phyloP scores from a whole-genome alignment of 306 rosid genomes.

The Gastrolobium bilobum region DNA sequence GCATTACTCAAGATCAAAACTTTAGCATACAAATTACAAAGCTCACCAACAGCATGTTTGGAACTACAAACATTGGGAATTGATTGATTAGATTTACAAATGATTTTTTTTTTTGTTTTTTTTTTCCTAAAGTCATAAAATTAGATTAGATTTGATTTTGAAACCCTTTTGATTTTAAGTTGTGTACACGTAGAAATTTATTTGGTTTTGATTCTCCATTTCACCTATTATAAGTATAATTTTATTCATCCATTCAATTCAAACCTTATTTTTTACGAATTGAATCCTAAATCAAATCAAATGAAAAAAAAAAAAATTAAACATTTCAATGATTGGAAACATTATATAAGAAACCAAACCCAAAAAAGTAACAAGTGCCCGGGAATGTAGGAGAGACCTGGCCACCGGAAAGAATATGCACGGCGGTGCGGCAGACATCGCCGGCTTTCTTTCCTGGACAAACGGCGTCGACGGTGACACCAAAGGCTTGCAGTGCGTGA shows the following conservation, averaged over 20 bases:
- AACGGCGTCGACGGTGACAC: constrained; percentile 79
- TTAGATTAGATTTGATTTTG: not conserved
- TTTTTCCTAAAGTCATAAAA: not conserved
- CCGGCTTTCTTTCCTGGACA: constrained; percentile 89
- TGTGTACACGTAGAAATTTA: not conserved
- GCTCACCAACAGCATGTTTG: not conserved
- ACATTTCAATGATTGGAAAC: not conserved
- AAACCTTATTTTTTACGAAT: not conserved
- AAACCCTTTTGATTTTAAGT: not conserved
- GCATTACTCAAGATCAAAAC: constrained; percentile 28
- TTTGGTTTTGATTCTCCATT: not conserved
- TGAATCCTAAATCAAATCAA: constrained; percentile 2
- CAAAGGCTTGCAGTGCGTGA: constrained; percentile 85
- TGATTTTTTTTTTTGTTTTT: not conserved
- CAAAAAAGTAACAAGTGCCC: not conserved
- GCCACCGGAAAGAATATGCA: constrained; percentile 56
- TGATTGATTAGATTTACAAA: not conserved
- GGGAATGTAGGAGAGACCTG: constrained; percentile 61
- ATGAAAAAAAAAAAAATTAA: not conserved
- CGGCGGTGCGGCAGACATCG: constrained; percentile 79
- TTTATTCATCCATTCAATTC: not conserved
- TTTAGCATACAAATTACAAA: not conserved
- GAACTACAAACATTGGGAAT: constrained; percentile 15
- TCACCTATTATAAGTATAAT: not conserved
- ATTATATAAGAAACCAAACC: not conserved